Base-by-base conservation (phyloP, 2,329 filamentous ascomycete species). In the Ceratocystis eucalypticola region DNA sequence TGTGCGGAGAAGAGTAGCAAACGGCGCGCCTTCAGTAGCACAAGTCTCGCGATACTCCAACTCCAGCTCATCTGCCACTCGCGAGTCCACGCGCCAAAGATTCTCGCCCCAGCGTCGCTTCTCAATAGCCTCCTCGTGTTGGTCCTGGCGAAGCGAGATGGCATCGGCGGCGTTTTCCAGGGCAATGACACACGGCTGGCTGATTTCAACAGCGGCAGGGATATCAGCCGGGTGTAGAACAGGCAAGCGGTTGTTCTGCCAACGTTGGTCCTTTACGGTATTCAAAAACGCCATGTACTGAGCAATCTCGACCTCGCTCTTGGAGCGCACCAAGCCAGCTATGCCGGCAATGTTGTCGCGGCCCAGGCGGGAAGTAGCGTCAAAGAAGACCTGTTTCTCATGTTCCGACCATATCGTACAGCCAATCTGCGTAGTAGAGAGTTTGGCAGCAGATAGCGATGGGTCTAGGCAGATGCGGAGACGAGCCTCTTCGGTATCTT, bases 351-450 rank as follows among this genome's bases (percentile, higher is more conserved):
- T 71, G 68, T 91, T 78, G 70, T 84, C 81, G 64, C 77, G 81
- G 0, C 90, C 90, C 1, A 88, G 79, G 0, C 82, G 82, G 1
- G 80, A 78, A 2, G 95, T 74, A 0, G 83, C 81, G 15, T 82
- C 77, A 73, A 90, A 96, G 67, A 96, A 82, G 0, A 77, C 70
- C 1, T 81, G 77, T 72, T 96, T 96, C 72, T 96, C 92, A 0
- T 76, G 71, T 0, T 80, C 68, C 0, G 82, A 85, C 93, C 93
- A 97, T 10, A 75, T 70, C 0, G 86, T 84, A 30, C 84, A 79
- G 25, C 91, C 91, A 63, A 91, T 76, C 71, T 91, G 88, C 7
- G 78, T 80, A 69, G 85, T 80, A 20, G 79, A 73, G 64, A 88
- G 83, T 33, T 83, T 81, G 41, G 22, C n/a, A 2, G 41, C 30